Percentiles rank a stretch among this genome's conserved stretches.
Evolutionary conservation across 257 asterid species (phyloP).

Genomic region (Ajuga chamaepitys): DNA sequence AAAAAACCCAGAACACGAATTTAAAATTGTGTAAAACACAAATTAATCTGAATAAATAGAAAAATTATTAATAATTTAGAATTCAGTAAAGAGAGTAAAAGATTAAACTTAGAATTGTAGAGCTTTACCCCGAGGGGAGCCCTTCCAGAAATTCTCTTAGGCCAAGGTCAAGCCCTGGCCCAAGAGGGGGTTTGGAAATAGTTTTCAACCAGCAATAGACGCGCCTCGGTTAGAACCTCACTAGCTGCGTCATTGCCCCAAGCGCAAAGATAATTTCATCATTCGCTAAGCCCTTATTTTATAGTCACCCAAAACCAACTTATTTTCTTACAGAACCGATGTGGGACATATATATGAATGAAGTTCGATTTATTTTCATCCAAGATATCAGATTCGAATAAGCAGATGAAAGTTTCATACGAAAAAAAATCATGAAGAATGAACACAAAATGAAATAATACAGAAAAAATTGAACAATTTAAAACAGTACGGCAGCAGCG

Average conservation of each 20-base stretch:
- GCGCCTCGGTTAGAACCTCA: constrained; percentile 30
- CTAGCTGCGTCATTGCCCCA: constrained; percentile 32
- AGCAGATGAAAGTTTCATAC: no score
- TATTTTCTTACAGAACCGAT: background rate
- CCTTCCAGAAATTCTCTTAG: constrained; percentile 24
- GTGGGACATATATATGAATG: constrained; percentile 4
- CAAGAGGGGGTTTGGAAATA: constrained; percentile 21
- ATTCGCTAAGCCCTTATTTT: accelerated
- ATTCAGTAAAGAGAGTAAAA: no score
- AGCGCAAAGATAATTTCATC: constrained; percentile 8
- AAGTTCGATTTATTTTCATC: no score
- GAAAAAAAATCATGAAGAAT: no score
- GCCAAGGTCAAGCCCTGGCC: constrained; percentile 18
- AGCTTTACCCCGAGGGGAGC: constrained; percentile 15
- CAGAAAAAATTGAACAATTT: background rate
- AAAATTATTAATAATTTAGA: no score
- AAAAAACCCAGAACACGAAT: no score
- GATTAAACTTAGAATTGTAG: background rate
- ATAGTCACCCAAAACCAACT: background rate
- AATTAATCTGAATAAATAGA: no score
- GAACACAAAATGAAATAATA: no score
- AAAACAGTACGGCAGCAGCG: constrained; percentile 2
- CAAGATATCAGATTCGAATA: no score
- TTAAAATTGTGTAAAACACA: no score
- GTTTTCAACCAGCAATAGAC: constrained; percentile 24